Base-by-base conservation (phyloP, 805 yeast species). In the Candida nitratophila region DNA sequence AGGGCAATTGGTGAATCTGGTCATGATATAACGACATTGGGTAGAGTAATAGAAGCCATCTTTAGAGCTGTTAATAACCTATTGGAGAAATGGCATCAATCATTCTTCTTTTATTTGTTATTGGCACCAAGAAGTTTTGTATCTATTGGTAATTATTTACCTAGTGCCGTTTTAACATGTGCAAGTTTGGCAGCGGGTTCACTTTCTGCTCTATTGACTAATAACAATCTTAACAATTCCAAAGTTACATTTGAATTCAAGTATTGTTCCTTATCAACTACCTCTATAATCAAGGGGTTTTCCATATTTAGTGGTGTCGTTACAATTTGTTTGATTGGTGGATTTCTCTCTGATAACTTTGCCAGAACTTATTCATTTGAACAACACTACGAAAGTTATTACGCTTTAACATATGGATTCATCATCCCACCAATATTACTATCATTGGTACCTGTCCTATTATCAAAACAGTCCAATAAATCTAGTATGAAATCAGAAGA, bases 31-130 rank as follows among this genome's bases (percentile, higher is more conserved):
- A 91, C 98, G 1, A 88, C 93, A 22, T 83, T 85, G 60, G 99
- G 98, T 4, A 77, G 98, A 59, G 74, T 91, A 3, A 76, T 88
- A 17, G 99, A 93, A 64, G 87, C 95, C 2, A 69, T 84, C 9
- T 81, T 90, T 58, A 76, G 99, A 48, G 81, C 96, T 0, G 85
- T 93, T 32, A 93, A 93, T 66, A 93, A 93, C 60, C 71, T 93
- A 52, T 69, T 91, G 33, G 99, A 93, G 61, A 95, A 91, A 60
- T 91, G 91, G 64, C 99, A 93, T 64, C 99, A 93, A 64, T 87
- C 96, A 1, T 93, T 89, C 57, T 93, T 93, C 70, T 93, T 90
- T 59, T 93, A 91, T 65, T 71, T 91, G 51, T 61, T 93, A 65
- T 63, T 93, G 41, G 77, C 87, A 0, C 95, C 97, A 21, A 68